Percentiles rank a stretch among this genome's conserved stretches.
phyloP scores from a whole-genome alignment of 371 early-diverging fungal species.

The Saksenaea oblongispora region DNA sequence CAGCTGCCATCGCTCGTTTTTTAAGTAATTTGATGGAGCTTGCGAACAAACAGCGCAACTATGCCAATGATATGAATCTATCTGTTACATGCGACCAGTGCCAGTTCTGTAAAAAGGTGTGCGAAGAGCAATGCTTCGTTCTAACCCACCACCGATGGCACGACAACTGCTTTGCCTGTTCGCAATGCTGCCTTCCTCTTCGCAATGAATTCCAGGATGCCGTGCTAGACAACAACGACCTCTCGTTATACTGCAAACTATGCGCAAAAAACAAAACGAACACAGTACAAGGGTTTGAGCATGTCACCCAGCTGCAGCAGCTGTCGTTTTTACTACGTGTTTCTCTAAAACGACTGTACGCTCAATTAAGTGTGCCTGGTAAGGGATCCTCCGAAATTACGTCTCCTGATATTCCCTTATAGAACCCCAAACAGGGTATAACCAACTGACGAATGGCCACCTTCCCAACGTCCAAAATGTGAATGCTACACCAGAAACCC shows the following conservation, averaged over 20 bases:
- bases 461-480: not conserved
- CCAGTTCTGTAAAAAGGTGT: slow-evolving; percentile 64
- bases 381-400: not conserved
- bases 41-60: slow-evolving; percentile 43
- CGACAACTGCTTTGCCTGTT: slow-evolving; percentile 76
- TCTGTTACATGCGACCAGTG: slow-evolving; percentile 73
- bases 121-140: slow-evolving; percentile 86
- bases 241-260: slow-evolving; percentile 50
- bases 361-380: slow-evolving; percentile 70
- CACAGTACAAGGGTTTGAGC: slow-evolving; percentile 60
- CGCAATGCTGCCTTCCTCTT: slow-evolving; percentile 59
- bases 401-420: not conserved
- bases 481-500: not conserved
- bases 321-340: slow-evolving; percentile 85
- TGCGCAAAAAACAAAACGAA: slow-evolving; percentile 30
- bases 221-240: slow-evolving; percentile 33
- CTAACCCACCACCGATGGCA: slow-evolving; percentile 76
- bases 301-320: slow-evolving; percentile 86
- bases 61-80: slow-evolving; percentile 17
- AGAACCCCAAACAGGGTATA: not conserved
- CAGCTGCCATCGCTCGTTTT: slow-evolving; percentile 57
- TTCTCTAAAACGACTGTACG: slow-evolving; percentile 79
- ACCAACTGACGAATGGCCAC: too few species aligned
- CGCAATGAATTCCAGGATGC: slow-evolving; percentile 55
- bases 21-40: slow-evolving; percentile 65